Evolutionary conservation across 2,329 filamentous ascomycete genomes (phyloP).

Genomic region (Didymella sp.): DNA sequence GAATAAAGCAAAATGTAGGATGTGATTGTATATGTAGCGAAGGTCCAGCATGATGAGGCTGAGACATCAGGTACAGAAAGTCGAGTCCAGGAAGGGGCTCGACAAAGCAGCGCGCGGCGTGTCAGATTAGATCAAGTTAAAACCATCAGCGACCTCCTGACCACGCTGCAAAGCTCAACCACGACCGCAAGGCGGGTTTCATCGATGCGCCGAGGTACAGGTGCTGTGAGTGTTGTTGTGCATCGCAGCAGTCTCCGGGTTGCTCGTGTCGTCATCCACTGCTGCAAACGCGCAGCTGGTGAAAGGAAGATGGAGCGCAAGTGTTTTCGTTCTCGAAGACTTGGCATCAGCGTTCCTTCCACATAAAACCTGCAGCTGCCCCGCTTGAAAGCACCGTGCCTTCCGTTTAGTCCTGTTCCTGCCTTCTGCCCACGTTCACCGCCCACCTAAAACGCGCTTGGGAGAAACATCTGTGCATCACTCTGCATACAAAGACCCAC

Average conservation of each 20-base stretch:
- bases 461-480: constrained; percentile 12
- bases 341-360: constrained; percentile 7
- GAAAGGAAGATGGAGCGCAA: constrained; percentile 23
- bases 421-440: constrained; percentile 16
- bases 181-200: constrained; percentile 32
- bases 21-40: constrained; percentile 2
- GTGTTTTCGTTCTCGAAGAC: constrained; percentile 4
- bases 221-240: constrained; percentile 10
- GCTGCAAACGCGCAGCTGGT: constrained; percentile 26
- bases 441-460: constrained; percentile 8
- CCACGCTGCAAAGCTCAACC: constrained; percentile 34
- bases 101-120: constrained; percentile 25
- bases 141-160: constrained; percentile 55
- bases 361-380: constrained; percentile 17
- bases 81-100: not conserved
- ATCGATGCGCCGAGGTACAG: constrained; percentile 22
- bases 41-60: not conserved
- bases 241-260: constrained; percentile 35
- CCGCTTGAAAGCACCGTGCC: constrained; percentile 9
- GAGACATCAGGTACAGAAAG: not conserved
- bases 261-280: constrained; percentile 49
- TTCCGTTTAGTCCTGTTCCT: constrained; percentile 16
- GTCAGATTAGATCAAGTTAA: constrained; percentile 71
- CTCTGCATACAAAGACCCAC: constrained; percentile 17
- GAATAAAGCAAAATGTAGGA: constrained; percentile 43